These are phyloP conservation scores for Fraxinus latifolia DNA, from an alignment of 305 asterid genomes.

Conservation along the genomic window DNA sequence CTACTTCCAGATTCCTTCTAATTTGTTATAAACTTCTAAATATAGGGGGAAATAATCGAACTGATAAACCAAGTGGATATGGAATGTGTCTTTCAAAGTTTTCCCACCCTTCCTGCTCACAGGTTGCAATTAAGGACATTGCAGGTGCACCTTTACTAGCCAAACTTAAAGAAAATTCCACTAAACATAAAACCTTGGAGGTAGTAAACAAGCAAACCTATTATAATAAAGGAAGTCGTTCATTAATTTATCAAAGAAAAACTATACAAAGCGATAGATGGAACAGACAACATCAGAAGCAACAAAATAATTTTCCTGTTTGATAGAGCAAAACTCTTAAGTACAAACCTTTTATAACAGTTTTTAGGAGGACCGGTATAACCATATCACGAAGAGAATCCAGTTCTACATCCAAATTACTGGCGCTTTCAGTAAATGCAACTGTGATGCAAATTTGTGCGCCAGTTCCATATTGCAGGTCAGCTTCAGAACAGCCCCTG, in stretches of 20 bases:
- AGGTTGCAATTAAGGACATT: not conserved
- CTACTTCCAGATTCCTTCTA: not conserved
- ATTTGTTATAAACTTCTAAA: not conserved
- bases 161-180: not conserved
- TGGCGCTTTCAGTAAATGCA: slow-evolving; percentile 39
- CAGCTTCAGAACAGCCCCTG: slow-evolving; percentile 59
- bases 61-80: not conserved
- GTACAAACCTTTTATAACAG: slow-evolving; percentile 68
- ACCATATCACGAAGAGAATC: slow-evolving; percentile 65
- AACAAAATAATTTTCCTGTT: not conserved
- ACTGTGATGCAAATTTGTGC: slow-evolving; percentile 57
- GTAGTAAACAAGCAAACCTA: not conserved
- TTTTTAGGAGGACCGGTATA: slow-evolving; percentile 66
- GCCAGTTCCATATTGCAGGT: slow-evolving; percentile 23
- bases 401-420: slow-evolving; percentile 33
- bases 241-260: not conserved
- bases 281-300: not conserved
- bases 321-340: not conserved
- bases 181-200: not conserved
- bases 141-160: not conserved
- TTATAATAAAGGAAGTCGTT: not conserved
- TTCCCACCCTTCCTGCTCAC: not conserved
- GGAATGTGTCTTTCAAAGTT: not conserved
- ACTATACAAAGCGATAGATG: not conserved
- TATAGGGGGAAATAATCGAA: not conserved